phyloP scores from a whole-genome alignment of 179 eudicot species.

The Drosera spatulata region DNA sequence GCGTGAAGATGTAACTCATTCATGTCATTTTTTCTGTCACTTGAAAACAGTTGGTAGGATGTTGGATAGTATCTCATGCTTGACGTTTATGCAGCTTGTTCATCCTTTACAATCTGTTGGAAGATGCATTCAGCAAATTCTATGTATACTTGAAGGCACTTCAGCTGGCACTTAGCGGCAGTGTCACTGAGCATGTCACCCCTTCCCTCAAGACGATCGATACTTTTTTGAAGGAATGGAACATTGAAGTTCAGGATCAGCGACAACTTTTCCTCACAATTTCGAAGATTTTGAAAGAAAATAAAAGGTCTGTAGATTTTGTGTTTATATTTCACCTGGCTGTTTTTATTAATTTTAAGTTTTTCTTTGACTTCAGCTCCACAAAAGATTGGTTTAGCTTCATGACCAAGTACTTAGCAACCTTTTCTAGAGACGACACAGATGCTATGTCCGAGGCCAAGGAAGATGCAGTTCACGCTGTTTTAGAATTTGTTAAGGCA shows the following conservation, averaged over 20 bases:
- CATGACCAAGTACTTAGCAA: conserved; percentile 64
- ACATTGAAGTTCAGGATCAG: conserved; percentile 62
- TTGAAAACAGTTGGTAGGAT: not conserved
- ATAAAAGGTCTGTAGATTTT: conserved; percentile 40
- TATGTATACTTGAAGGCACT: conserved; percentile 86
- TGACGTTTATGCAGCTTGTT: conserved; percentile 52
- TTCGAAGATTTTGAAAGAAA: conserved; percentile 69
- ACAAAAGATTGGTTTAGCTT: conserved; percentile 68
- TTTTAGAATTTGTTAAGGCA: conserved; percentile 78
- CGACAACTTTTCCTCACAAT: conserved; percentile 59
- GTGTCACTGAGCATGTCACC: conserved; percentile 58
- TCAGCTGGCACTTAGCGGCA: conserved; percentile 58
- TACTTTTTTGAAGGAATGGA: conserved; percentile 83
- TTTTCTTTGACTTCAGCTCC: conserved; percentile 37
- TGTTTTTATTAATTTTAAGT: no score
- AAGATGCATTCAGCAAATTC: conserved; percentile 61
- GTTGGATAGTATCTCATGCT: not conserved
- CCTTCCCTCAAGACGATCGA: conserved; percentile 77
- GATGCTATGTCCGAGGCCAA: conserved; percentile 52
- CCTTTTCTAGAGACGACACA: conserved; percentile 66
- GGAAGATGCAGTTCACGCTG: conserved; percentile 67
- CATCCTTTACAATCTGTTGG: conserved; percentile 81
- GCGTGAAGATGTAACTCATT: conserved; percentile 61
- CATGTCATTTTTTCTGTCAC: not conserved
- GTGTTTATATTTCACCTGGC: no score